Conservation (phyloP, 2,329 filamentous ascomycete genomes). For the Botrytis galanthina region DNA sequence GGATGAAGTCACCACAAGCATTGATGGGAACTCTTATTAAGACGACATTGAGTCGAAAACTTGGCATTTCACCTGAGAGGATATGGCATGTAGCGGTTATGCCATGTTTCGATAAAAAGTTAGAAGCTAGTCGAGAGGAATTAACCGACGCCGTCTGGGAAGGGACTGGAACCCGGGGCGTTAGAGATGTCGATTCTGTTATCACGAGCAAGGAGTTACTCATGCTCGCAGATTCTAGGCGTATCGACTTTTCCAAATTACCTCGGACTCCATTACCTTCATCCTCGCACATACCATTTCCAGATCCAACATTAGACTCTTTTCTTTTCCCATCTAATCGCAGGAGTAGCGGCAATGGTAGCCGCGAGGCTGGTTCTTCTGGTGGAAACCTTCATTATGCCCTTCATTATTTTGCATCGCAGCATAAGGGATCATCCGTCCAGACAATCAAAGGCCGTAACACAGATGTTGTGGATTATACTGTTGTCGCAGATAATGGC, state of each 20-base stretch:
- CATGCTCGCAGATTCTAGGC: slow-evolving; percentile 79
- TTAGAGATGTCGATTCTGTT: slow-evolving; percentile 94
- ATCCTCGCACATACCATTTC: slow-evolving; percentile 58
- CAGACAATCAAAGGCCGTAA: slow-evolving; percentile 76
- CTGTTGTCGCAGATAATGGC: slow-evolving; percentile 56
- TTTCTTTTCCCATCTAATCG: slow-evolving; percentile 69
- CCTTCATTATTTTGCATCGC: slow-evolving; percentile 69
- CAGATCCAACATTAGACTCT: slow-evolving; percentile 64
- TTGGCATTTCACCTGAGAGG: slow-evolving; percentile 70
- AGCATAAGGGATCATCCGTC: slow-evolving; percentile 69
- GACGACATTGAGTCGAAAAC: slow-evolving; percentile 70
- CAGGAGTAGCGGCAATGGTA: slow-evolving; percentile 44
- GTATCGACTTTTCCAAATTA: slow-evolving; percentile 71
- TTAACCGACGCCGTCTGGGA: slow-evolving; percentile 79
- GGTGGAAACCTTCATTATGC: slow-evolving; percentile 88
- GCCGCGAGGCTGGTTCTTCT: slow-evolving; percentile 68
- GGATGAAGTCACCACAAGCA: slow-evolving; percentile 91
- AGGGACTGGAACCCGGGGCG: slow-evolving; percentile 50
- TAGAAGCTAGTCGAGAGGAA: slow-evolving; percentile 91
- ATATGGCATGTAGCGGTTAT: slow-evolving; percentile 97
- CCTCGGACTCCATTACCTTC: slow-evolving; percentile 55
- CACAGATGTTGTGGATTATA: slow-evolving; percentile 85
- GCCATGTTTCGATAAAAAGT: slow-evolving; percentile 99
- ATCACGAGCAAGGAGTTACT: slow-evolving; percentile 95
- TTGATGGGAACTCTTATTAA: slow-evolving; percentile 88